These are phyloP conservation scores for Heritiera fomes DNA, from an alignment of 345 rosid species.

Conservation along the genomic window DNA sequence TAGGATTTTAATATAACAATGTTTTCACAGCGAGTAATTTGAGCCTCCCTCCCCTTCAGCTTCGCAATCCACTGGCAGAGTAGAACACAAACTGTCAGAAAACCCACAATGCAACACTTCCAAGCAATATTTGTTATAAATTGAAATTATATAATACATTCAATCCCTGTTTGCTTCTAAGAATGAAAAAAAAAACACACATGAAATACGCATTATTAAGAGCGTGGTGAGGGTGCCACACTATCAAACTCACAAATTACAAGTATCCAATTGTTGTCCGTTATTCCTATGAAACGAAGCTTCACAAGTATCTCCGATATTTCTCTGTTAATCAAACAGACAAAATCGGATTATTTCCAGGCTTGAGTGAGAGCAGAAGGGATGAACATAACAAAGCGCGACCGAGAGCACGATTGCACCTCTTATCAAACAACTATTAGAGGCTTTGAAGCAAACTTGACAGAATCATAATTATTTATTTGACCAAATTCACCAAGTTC, in stretches of 20 bases:
- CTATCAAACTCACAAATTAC: constrained; percentile 37
- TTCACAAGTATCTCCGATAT: constrained; percentile 26
- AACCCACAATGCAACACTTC: not conserved
- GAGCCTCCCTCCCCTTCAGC: too few species aligned
- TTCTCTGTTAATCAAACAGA: constrained; percentile 30
- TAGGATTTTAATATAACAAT: too few species aligned
- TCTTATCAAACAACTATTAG: constrained; percentile 38
- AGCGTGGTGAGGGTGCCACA: constrained; percentile 30
- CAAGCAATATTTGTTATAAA: not conserved
- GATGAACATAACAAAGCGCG: constrained; percentile 35
- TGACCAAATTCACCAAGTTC: constrained; percentile 25
- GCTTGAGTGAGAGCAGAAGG: constrained; percentile 37
- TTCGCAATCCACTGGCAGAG: too few species aligned
- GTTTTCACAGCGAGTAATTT: too few species aligned
- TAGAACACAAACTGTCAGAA: too few species aligned
- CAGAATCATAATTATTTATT: constrained; percentile 28
- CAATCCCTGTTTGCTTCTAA: not conserved
- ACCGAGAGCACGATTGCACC: constrained; percentile 40
- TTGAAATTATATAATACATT: not conserved
- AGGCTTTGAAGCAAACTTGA: constrained; percentile 34
- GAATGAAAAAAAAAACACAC: not conserved
- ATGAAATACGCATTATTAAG: constrained; percentile 27
- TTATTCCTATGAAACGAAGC: constrained; percentile 30
- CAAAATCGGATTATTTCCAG: constrained; percentile 44
- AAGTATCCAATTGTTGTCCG: constrained; percentile 25